phyloP scores from a whole-genome alignment of 345 rosid species.

The Pistacia integerrima region DNA sequence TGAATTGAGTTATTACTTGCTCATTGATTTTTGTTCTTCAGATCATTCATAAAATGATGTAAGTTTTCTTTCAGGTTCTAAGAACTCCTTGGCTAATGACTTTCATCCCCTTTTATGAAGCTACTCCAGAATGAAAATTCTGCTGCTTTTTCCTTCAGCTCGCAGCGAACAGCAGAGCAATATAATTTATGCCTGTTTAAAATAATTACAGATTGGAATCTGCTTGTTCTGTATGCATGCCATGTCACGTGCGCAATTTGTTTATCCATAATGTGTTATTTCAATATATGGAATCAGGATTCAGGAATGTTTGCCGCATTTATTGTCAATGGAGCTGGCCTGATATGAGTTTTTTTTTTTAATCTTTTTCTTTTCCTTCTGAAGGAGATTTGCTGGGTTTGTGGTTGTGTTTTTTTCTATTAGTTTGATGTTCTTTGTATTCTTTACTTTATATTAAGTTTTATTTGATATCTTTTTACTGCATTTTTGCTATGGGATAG shows the following conservation, averaged over 20 bases:
- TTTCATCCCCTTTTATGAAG: not conserved
- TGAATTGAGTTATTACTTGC: not conserved
- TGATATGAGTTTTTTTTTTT: not conserved
- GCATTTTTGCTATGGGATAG: slow-evolving; percentile 30
- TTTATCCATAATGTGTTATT: not conserved
- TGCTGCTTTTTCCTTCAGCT: not conserved
- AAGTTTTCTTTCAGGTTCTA: not conserved
- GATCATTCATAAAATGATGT: not conserved
- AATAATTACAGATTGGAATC: not conserved
- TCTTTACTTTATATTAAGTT: not conserved
- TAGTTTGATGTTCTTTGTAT: not conserved
- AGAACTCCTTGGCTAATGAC: not conserved
- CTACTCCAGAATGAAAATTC: not conserved
- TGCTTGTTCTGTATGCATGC: not conserved
- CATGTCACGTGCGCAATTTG: not conserved
- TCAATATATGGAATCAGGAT: not conserved
- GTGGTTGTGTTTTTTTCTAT: not conserved
- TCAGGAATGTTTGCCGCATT: not conserved
- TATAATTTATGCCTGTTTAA: not conserved
- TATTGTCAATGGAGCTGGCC: not conserved
- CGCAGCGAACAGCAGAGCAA: not conserved
- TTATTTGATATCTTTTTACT: not conserved
- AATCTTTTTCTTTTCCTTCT: not conserved
- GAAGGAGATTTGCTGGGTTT: not conserved
- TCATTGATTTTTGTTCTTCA: not conserved